phyloP scores from a whole-genome alignment of 352 stramenopile species.

The Phytophthora pinifolia region DNA sequence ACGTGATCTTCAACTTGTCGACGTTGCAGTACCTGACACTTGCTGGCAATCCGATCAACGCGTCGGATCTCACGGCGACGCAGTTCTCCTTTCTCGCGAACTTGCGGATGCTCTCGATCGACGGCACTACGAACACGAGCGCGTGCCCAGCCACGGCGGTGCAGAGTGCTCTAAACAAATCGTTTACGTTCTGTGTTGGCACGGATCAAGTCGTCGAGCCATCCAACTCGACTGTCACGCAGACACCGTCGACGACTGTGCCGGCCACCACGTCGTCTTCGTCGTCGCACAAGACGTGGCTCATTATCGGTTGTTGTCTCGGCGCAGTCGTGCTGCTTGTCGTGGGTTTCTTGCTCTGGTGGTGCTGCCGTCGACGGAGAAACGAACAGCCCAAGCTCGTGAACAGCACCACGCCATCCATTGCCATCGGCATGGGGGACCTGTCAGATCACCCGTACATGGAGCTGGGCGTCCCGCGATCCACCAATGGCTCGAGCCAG shows the following conservation, averaged over 20 bases:
- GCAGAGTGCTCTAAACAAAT: constrained; percentile 45
- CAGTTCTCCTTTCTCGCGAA: constrained; percentile 61
- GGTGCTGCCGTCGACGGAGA: constrained; percentile 35
- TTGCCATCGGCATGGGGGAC: constrained; percentile 59
- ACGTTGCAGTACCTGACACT: constrained; percentile 53
- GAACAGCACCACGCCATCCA: constrained; percentile 50
- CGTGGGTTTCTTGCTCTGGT: constrained; percentile 39
- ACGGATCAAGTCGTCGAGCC: constrained; percentile 10
- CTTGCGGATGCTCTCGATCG: constrained; percentile 50
- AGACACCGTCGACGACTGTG: constrained; percentile 18
- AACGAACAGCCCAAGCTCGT: constrained; percentile 50
- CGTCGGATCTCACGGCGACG: constrained; percentile 40
- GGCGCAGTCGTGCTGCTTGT: constrained; percentile 37
- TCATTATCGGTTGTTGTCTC: constrained; percentile 44
- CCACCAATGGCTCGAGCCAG: constrained; percentile 55
- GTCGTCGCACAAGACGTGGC: constrained; percentile 43
- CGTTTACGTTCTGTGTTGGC: constrained; percentile 60
- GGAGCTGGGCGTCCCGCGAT: constrained; percentile 40
- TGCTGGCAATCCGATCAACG: constrained; percentile 53
- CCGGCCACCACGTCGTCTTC: constrained; percentile 23
- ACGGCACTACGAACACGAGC: constrained; percentile 50
- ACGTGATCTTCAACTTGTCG: constrained; percentile 56
- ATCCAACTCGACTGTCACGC: constrained; percentile 25
- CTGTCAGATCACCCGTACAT: constrained; percentile 61
- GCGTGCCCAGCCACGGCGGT: constrained; percentile 48